Evolutionary conservation across 805 yeast genomes (phyloP).

Genomic region (Teunomyces pallodes): DNA sequence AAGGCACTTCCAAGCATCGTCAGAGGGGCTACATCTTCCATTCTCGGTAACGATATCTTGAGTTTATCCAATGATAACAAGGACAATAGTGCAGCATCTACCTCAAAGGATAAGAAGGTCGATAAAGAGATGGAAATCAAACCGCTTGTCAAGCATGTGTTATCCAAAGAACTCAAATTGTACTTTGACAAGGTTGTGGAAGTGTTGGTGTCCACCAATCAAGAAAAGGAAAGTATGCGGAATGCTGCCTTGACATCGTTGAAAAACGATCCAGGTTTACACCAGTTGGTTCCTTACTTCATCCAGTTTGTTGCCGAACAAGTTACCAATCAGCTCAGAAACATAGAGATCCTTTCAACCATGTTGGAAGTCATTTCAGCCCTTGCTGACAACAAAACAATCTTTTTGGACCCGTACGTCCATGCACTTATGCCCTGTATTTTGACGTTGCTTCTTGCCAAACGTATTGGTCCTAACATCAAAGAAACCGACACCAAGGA

Average conservation of each 20-base stretch:
- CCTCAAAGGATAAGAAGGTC: conserved; percentile 20
- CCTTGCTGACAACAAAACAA: conserved; percentile 73
- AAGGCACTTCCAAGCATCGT: conserved; percentile 71
- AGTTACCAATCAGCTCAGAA: conserved; percentile 79
- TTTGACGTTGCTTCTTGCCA: conserved; percentile 83
- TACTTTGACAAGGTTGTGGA: conserved; percentile 88
- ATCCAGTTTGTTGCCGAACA: conserved; percentile 96
- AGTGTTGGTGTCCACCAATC: conserved; percentile 62
- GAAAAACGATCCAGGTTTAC: conserved; percentile 91
- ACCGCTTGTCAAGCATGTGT: conserved; percentile 91
- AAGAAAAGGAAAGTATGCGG: conserved; percentile 55
- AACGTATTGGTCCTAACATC: conserved; percentile 65
- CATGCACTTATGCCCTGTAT: conserved; percentile 98
- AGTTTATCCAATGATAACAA: conserved; percentile 33
- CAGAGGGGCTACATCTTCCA: conserved; percentile 73
- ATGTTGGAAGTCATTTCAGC: conserved; percentile 90
- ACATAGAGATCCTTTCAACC: conserved; percentile 66
- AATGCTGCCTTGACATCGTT: conserved; percentile 83
- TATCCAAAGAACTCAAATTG: conserved; percentile 89
- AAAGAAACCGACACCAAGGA: conserved; percentile 35
- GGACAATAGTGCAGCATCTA: conserved; percentile 38
- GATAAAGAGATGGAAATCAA: conserved; percentile 63
- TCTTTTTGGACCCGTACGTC: conserved; percentile 91
- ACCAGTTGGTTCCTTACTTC: conserved; percentile 93
- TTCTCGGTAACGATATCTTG: conserved; percentile 39